Evolutionary conservation across 148 eudicot genomes (phyloP).

Genomic region (Rhododendron mucronatum): DNA sequence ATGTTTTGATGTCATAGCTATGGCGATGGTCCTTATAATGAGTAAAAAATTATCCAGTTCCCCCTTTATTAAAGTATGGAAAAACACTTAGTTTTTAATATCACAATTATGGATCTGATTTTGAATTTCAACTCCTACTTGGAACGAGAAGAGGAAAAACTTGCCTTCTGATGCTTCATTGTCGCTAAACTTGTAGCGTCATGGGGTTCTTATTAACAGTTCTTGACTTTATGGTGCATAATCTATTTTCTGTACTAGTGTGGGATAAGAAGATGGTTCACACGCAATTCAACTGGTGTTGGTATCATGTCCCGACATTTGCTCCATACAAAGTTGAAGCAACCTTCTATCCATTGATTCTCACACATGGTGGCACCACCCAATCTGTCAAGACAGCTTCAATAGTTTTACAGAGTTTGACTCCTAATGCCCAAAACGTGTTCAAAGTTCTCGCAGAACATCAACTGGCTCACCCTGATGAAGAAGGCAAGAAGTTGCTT

Average conservation of each 20-base stretch:
- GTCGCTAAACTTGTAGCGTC: not conserved
- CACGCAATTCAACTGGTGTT: conserved; percentile 88
- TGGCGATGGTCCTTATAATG: not conserved
- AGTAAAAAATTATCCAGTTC: not conserved
- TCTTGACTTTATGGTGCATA: not conserved
- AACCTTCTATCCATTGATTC: conserved; percentile 68
- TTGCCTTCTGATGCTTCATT: not conserved
- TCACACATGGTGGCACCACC: conserved; percentile 62
- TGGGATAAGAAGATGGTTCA: conserved; percentile 99
- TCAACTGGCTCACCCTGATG: conserved; percentile 83
- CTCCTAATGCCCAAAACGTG: conserved; percentile 95
- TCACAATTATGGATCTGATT: not conserved
- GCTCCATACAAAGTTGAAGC: conserved; percentile 84
- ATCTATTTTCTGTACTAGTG: conserved; percentile 34
- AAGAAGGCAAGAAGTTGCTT: conserved; percentile 46
- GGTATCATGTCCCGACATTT: conserved; percentile 88
- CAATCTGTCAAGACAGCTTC: conserved; percentile 87
- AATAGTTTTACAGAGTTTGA: conserved; percentile 84
- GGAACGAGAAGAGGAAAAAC: not conserved
- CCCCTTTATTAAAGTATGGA: not conserved
- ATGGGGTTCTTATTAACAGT: not conserved
- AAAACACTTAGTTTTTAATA: not conserved
- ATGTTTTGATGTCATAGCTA: not conserved
- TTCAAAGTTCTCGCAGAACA: conserved; percentile 87
- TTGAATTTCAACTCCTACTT: not conserved